Base-by-base conservation (phyloP, 176 grass and related monocot species). In the Cocos nucifera region DNA sequence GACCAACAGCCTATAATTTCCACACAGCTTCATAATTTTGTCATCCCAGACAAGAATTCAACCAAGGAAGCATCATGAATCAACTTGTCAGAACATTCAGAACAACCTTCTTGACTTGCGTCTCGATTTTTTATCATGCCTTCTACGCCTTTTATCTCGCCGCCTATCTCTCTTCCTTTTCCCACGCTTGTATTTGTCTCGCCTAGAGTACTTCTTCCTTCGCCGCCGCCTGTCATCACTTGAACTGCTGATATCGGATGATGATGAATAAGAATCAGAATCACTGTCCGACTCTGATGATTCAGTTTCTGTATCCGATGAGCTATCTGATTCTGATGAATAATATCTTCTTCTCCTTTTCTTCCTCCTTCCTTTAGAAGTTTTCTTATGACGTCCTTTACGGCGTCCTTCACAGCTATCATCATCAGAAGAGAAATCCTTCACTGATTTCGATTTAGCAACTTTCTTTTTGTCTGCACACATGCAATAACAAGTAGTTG, bases 241-340 rank as follows among this genome's bases (percentile, higher is more conserved):
- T 80, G 94, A 98, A 53, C 84, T 91, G 62, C 94, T 98, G 59
- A 89, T 44, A 74, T 89, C 88, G 51, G 94, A 89, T 19, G 85
- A 80, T 39, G 82, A 88, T 22, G 94, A 89, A 52, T 84, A 69
- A 53, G 76, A 69, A 75, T 92, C 88, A 67, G 84, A 92, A 19
- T 89, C 94, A 0, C 81, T 88, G 22, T 88, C 88, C 17, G 76
- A 80, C 49, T 98, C 84, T n/a, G 78, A 90, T 1, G 62, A 65
- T 22, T 89, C 85, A 64, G 78, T 77, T 22, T 85, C 88, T 6
- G 88, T 75, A 51, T 88, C 87, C 1, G 94, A 85, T 25, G 81
- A 92, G 68, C 77, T 95, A 58, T 98, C 85, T 27, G 84, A 88
- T 73, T 92, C 88, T 18, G 88, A 89, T 66, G 81, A 89, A 70